Percentiles rank a stretch among this genome's conserved stretches.
Evolutionary conservation across 768 basidiomycete genomes (phyloP).

Genomic region (Cystobasidium onofrii): DNA sequence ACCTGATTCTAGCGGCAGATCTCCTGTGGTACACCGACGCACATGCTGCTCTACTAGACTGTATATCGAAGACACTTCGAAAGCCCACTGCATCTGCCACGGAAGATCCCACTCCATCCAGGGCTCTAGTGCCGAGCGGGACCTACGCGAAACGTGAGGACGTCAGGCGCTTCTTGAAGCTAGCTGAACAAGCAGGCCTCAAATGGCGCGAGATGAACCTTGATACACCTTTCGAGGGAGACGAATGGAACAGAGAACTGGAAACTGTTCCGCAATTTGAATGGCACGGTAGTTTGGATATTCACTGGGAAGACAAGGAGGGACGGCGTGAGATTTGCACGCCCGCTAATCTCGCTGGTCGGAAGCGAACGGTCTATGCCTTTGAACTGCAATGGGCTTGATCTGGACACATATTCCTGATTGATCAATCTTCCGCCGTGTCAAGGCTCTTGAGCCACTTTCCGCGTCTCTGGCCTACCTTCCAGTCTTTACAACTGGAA

Average conservation of each 20-base stretch:
- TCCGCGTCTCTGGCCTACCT: background rate
- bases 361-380: constrained; percentile 9
- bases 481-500: background rate
- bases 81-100: background rate
- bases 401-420: background rate
- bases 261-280: background rate
- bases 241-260: background rate
- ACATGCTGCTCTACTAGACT: constrained; percentile 8
- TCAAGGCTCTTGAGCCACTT: constrained; percentile 23
- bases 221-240: background rate
- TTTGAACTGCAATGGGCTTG: constrained; percentile 18
- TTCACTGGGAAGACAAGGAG: constrained; percentile 1
- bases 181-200: constrained; percentile 9
- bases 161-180: background rate
- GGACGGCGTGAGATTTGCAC: background rate
- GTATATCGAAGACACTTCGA: constrained; percentile 10
- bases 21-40: constrained; percentile 31
- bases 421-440: background rate
- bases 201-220: constrained; percentile 19
- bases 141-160: constrained; percentile 13
- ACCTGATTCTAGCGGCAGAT: constrained; percentile 28
- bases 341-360: background rate
- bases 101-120: background rate
- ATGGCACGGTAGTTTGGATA: constrained; percentile 4
- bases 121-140: constrained; percentile 17